Evolutionary conservation across 176 grass and related monocot species (phyloP), one percentile per base, ranked within the genome.

Genomic region (Oryza meridionalis): DNA sequence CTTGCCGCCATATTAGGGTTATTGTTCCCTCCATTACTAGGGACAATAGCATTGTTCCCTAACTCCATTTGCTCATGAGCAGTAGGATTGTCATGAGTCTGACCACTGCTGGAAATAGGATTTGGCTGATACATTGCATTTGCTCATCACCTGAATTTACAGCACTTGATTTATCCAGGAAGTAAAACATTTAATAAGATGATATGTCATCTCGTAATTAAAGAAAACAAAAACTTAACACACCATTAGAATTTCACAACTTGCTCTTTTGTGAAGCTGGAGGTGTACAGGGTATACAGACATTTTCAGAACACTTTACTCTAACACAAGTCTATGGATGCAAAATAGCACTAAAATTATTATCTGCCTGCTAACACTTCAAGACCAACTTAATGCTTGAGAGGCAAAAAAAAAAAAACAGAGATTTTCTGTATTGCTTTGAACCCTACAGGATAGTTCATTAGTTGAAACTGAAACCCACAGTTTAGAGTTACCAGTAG

Each of bases 71-170:
- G 88, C 8, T 89, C 72, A 43, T 83, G 73, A 72, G 47, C 19
- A 31, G 21, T 11, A 72, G 62, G 80, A 78, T 37, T 51, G 22
- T n/a, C 69, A 26, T 79, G 73, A 67, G 22, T 70, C 11, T 31
- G 24, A 21, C 79, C 77, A 59, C 86, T 79, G 70, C 65, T 87
- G 75, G 88, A 86, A 76, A 87, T 77, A 11, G 71, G 33, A 77
- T 82, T 87, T 61, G 77, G 86, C 81, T 93, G 90, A 77, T 88
- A 91, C 90, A 92, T 87, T 69, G 42, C 40, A 21, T 14, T 51
- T 86, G 86, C 67, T 89, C 88, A 81, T 84, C 35, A 82, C 80
- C 90, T 92, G 73, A 22, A 90, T 86, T 25, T 61, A 59, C 22
- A 73, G 4, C 3, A 31, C n/a, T 75, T 32, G 11, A 45, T 17